A percentile compares a stretch with the other conserved stretches of the same genome.
Evolutionary conservation across 345 rosid species (phyloP).

Genomic region (Diplotaxis tenuifolia): DNA sequence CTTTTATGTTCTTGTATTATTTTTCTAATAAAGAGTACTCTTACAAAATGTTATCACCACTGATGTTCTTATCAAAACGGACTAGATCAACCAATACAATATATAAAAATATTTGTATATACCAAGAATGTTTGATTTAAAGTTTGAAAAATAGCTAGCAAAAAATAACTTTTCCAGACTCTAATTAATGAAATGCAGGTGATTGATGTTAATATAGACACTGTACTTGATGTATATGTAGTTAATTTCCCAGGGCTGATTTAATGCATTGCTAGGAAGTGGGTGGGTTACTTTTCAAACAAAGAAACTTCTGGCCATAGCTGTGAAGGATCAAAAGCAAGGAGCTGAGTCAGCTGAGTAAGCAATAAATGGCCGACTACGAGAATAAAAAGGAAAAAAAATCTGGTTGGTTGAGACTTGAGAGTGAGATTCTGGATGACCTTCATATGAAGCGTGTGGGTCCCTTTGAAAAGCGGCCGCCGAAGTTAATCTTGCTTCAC

Average conservation of each 20-base stretch:
- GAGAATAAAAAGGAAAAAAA: slow-evolving; percentile 14
- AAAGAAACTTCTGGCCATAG: background rate
- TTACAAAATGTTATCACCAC: too few species aligned
- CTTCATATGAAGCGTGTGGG: slow-evolving; percentile 37
- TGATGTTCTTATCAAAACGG: too few species aligned
- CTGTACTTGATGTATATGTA: background rate
- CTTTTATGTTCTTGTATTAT: too few species aligned
- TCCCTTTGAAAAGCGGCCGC: slow-evolving; percentile 60
- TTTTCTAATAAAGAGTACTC: too few species aligned
- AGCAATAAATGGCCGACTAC: slow-evolving; percentile 25
- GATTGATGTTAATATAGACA: background rate
- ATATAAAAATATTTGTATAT: too few species aligned
- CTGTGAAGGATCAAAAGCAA: background rate
- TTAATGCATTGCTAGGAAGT: background rate
- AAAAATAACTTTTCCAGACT: background rate
- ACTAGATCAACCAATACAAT: too few species aligned
- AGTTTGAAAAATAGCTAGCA: background rate
- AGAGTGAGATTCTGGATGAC: slow-evolving; percentile 46
- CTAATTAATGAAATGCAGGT: slow-evolving; percentile 5
- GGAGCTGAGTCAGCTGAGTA: background rate
- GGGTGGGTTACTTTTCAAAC: background rate
- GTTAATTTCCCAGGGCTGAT: background rate
- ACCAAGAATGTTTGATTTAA: background rate
- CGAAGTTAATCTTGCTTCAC: slow-evolving; percentile 44
- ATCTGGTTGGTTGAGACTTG: slow-evolving; percentile 42